A percentile compares a stretch with the other conserved stretches of the same genome.
These are phyloP conservation scores for Obba rivulosa DNA, from an alignment of 768 basidiomycete species.

Conservation along the genomic window DNA sequence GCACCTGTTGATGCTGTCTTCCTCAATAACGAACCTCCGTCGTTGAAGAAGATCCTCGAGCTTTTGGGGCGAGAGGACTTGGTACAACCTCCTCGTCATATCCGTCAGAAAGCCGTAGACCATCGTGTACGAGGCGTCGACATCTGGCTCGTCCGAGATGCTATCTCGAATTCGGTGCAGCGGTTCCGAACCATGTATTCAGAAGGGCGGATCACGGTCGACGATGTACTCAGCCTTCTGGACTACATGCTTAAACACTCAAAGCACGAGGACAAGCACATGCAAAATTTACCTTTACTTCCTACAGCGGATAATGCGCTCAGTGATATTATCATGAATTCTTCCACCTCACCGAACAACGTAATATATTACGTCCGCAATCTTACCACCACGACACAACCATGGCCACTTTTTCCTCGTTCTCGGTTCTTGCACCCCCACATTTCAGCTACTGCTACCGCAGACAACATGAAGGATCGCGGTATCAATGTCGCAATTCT, in stretches of 20 bases:
- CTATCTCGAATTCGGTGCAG: too few species aligned
- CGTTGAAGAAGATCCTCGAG: not conserved
- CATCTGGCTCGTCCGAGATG: too few species aligned
- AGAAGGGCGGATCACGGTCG: not conserved
- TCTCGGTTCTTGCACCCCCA: not conserved
- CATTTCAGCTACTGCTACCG: not conserved
- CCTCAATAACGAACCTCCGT: not conserved
- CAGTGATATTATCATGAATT: not conserved
- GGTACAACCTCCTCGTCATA: too few species aligned
- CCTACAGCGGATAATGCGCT: not conserved
- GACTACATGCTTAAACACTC: not conserved
- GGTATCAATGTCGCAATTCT: not conserved
- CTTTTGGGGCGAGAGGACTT: not conserved
- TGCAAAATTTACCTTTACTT: conserved; percentile 1
- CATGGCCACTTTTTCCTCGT: conserved; percentile 1
- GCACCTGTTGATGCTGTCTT: not conserved
- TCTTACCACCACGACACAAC: not conserved
- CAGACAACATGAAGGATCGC: too few species aligned
- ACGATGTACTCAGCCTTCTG: not conserved
- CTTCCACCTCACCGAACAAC: not conserved
- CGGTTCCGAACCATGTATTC: not conserved
- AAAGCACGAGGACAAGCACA: not conserved
- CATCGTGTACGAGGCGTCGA: too few species aligned
- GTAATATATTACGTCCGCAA: not conserved
- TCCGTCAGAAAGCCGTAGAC: too few species aligned